Evolutionary conservation across 2,329 filamentous ascomycete genomes (phyloP), one percentile per base, ranked within the genome.

Genomic region (Cladorrhinum sp.): DNA sequence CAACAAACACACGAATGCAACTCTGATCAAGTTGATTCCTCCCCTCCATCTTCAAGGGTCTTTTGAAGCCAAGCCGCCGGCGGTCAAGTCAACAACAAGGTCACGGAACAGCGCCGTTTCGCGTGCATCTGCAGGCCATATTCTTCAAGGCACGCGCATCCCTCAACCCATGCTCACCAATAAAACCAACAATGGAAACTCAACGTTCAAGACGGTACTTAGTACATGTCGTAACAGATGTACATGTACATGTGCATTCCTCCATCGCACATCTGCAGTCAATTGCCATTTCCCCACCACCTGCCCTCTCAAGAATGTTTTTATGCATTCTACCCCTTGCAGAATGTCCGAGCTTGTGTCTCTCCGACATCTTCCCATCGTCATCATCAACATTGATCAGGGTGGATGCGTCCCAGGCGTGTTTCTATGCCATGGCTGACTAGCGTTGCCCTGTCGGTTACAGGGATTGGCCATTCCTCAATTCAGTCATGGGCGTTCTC

Each of bases 401-500:
- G 32, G 22, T 27, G 51, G 29, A 27, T 24, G 29, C 20, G 32
- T 23, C 52, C 16, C 3, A 12, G 32, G 38, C 41, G 52, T 36
- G 24, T 45, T 32, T 56, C 23, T 56, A 63, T 62, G 59, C 55
- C 59, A 62, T 62, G 59, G 60, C 62, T 57, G 54, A 45, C 54
- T 54, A 63, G 50, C 25, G 58, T 59, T 45, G n/a, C 18, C 53
- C 62, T 48, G 55, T 45, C 20, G 50, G 32, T 54, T 59, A n/a
- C 53, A 50, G 22, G 58, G 59, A 65, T 66, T 66, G 64, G 64
- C 49, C 54, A 41, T 62, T 45, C 61, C 56, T 41, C 22, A 27
- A 41, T 62, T 56, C 23, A 58, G 56, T 25, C 23, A 59, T 50
- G 41, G 55, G 45, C 50, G 52, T 53, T 24, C 36, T 51, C 55